Evolutionary conservation across 2,329 filamentous ascomycete genomes (phyloP).

Genomic region (Coniochaeta sp.): DNA sequence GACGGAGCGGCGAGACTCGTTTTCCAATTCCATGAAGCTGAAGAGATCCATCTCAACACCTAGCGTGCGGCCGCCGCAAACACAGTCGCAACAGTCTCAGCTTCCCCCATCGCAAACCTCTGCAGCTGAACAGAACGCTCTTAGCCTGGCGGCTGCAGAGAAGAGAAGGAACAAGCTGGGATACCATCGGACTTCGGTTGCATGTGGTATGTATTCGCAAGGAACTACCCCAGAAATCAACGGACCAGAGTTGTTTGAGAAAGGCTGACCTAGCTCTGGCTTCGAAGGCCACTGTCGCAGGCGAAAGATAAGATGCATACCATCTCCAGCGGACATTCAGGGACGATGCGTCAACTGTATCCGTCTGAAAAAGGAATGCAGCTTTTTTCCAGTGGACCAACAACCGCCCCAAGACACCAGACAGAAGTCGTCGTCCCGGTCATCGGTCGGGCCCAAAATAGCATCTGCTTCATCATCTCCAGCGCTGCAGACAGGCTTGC

Average conservation of each 20-base stretch:
- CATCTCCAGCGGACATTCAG: constrained; percentile 63
- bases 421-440: constrained; percentile 31
- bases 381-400: constrained; percentile 84
- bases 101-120: constrained; percentile 13
- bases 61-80: constrained; percentile 34
- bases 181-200: constrained; percentile 91
- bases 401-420: constrained; percentile 42
- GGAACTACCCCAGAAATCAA: neutral
- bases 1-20: constrained; percentile 27
- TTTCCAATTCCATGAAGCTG: constrained; percentile 29
- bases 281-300: constrained; percentile 77
- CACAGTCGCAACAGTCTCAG: constrained; percentile 19
- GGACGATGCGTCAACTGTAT: constrained; percentile 89
- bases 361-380: constrained; percentile 87
- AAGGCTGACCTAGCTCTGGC: neutral
- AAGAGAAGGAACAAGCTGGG: constrained; percentile 81
- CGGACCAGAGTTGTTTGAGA: neutral
- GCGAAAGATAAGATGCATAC: constrained; percentile 87
- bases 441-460: constrained; percentile 29
- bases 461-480: constrained; percentile 42
- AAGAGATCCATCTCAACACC: constrained; percentile 44
- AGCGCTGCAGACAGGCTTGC: constrained; percentile 32
- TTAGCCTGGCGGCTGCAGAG: constrained; percentile 31
- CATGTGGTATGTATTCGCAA: constrained; percentile 68
- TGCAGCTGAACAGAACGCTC: constrained; percentile 23